Evolutionary conservation across 805 yeast species (phyloP), one percentile per base, ranked within the genome.

Genomic region (Yamadazyma scolyti): DNA sequence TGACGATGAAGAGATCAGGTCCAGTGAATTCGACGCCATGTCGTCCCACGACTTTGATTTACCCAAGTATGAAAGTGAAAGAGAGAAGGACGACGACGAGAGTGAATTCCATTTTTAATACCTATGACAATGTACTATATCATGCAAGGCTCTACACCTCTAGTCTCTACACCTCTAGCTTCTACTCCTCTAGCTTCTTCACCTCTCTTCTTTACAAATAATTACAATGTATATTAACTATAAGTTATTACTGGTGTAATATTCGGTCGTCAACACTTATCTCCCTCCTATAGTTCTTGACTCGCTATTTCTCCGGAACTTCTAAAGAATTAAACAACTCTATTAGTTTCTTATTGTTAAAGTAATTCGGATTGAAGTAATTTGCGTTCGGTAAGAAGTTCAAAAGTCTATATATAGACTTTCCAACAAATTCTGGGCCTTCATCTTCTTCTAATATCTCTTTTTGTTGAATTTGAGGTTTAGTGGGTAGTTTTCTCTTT

Each of bases 321-420:
- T 39, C 39, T 14, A 42, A 12, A 5, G 37, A 34, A 16, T 30
- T 32, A 14, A 55, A 57, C 29, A 65, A 41, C 33, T 63, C 62
- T 7, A 74, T 77, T 28, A 81, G 57, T 42, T 73, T 77, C 11
- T 61, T 61, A 16, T 74, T 57, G 51, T 78, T 75, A 47, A 82
- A 80, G 3, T 71, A 57, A 16, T 69, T 70, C 9, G 73, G 73
- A 8, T 64, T 60, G 48, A 78, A 78, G 34, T 73, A 69, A 1
- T 73, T 64, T 0, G 82, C 69, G 34, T 74, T 75, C 7, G 90
- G 90, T 27, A 82, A 62, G 2, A 71, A 63, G 32, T 79, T 60
- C 27, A 81, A 54, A 24, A 81, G 50, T 28, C 71, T 71, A 47
- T 56, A 52, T 15, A 57, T 48, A 9, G 53, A 47, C 23, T 50